A percentile compares a stretch with the other conserved stretches of the same genome.
These are phyloP conservation scores for Paecilomyces variotii DNA, from an alignment of 2,329 filamentous ascomycete species.

Conservation along the genomic window DNA sequence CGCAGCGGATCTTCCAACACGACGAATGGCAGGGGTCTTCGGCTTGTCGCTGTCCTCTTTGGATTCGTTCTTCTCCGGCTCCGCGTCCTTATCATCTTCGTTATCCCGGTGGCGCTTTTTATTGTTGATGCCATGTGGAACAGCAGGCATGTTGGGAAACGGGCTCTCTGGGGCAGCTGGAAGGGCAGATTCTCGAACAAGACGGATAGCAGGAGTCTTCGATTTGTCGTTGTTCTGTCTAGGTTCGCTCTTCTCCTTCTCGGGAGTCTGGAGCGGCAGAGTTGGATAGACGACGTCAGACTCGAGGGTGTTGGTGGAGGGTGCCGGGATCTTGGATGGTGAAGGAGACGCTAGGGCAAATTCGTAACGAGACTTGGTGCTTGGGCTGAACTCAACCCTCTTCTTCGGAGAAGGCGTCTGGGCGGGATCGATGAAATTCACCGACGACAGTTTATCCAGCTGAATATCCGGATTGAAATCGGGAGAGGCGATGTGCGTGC, in stretches of 20 bases:
- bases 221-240: conserved; percentile 7
- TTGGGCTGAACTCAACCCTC: conserved; percentile 72
- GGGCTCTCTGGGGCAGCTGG: conserved; percentile 7
- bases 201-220: conserved; percentile 32
- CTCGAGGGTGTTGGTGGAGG: conserved; percentile 11
- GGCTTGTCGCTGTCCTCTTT: conserved; percentile 8
- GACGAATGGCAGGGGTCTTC: conserved; percentile 31
- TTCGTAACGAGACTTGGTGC: conserved; percentile 46
- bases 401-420: conserved; percentile 69
- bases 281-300: conserved; percentile 29
- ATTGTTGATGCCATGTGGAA: conserved; percentile 29
- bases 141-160: conserved; percentile 24
- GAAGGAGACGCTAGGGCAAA: conserved; percentile 32
- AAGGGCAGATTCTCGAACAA: conserved; percentile 27
- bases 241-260: conserved; percentile 14
- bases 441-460: conserved; percentile 26
- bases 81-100: conserved; percentile 4
- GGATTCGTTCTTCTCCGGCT: conserved; percentile 6
- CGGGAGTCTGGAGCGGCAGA: conserved; percentile 31
- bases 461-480: conserved; percentile 44
- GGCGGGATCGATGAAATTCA: conserved; percentile 21
- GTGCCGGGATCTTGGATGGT: conserved; percentile 29
- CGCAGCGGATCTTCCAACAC: conserved; percentile 27
- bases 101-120: conserved; percentile 24
- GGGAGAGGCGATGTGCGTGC: conserved; percentile 43